These are phyloP conservation scores for Galerina sulciceps DNA, from an alignment of 768 basidiomycete species.

Conservation along the genomic window DNA sequence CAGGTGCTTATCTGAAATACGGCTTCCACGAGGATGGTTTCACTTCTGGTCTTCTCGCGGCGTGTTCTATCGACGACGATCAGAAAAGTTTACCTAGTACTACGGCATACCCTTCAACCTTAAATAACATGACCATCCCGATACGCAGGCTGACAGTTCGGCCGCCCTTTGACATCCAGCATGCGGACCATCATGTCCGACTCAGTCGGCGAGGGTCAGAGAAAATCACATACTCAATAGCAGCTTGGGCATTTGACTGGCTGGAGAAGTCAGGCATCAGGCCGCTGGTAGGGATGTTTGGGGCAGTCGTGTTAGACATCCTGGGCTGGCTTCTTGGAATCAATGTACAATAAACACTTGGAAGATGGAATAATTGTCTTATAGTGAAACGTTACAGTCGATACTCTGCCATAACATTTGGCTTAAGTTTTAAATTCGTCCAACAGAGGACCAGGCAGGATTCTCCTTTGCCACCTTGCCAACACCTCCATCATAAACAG, in stretches of 20 bases:
- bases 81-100: slow-evolving; percentile 17
- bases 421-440: slow-evolving; percentile 10
- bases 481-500: slow-evolving; percentile 69
- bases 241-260: slow-evolving; percentile 41
- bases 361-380: not conserved
- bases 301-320: slow-evolving; percentile 19
- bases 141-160: slow-evolving; percentile 30
- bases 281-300: slow-evolving; percentile 31
- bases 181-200: slow-evolving; percentile 37
- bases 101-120: slow-evolving; percentile 10
- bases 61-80: slow-evolving; percentile 32
- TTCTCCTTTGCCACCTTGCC: slow-evolving; percentile 59
- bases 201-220: slow-evolving; percentile 24
- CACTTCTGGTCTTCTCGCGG: slow-evolving; percentile 46
- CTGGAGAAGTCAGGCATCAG: slow-evolving; percentile 40
- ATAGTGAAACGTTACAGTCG: not conserved
- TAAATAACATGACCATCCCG: slow-evolving; percentile 19
- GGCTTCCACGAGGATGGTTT: slow-evolving; percentile 88
- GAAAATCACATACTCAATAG: slow-evolving; percentile 16
- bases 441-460: slow-evolving; percentile 54
- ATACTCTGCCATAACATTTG: not conserved
- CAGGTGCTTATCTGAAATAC: slow-evolving; percentile 75
- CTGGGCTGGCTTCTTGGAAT: slow-evolving; percentile 21
- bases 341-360: slow-evolving; percentile 1
- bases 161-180: slow-evolving; percentile 47